Evolutionary conservation across 2,329 filamentous ascomycete genomes (phyloP).

Genomic region (Colletotrichum navitas): DNA sequence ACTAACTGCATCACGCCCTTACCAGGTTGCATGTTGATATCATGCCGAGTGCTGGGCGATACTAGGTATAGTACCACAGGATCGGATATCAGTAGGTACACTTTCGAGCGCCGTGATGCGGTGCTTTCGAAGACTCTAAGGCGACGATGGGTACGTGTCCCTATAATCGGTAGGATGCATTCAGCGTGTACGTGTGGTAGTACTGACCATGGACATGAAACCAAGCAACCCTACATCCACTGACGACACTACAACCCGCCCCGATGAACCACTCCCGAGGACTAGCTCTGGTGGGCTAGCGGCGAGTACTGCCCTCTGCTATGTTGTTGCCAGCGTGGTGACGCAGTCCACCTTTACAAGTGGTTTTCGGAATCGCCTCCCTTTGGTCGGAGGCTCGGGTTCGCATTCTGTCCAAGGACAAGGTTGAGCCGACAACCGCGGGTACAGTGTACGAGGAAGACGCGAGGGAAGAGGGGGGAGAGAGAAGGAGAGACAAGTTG

Average conservation of each 20-base stretch:
- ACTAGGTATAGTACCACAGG: background rate
- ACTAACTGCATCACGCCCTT: slow-evolving; percentile 14
- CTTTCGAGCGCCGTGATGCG: background rate
- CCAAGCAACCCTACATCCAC: background rate
- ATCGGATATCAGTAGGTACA: background rate
- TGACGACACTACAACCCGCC: background rate
- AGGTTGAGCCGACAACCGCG: slow-evolving; percentile 29
- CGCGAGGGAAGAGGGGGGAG: background rate
- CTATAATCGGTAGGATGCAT: background rate
- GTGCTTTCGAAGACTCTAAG: background rate
- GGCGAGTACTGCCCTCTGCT: slow-evolving; percentile 14
- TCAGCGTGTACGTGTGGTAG: background rate
- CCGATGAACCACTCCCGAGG: background rate
- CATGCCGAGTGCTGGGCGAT: background rate
- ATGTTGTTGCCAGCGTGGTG: slow-evolving; percentile 36
- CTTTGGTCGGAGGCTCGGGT: slow-evolving; percentile 19
- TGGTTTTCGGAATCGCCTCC: slow-evolving; percentile 23
- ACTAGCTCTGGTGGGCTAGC: background rate
- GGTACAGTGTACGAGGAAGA: background rate
- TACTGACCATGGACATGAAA: background rate
- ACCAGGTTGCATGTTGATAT: background rate
- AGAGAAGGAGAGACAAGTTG: slow-evolving; percentile 9
- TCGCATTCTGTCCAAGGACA: background rate
- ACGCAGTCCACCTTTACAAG: slow-evolving; percentile 18
- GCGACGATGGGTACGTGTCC: background rate